phyloP scores from a whole-genome alignment of 1,284 basidiomycete genomes.

The Exobasidium cylindrosporum region DNA sequence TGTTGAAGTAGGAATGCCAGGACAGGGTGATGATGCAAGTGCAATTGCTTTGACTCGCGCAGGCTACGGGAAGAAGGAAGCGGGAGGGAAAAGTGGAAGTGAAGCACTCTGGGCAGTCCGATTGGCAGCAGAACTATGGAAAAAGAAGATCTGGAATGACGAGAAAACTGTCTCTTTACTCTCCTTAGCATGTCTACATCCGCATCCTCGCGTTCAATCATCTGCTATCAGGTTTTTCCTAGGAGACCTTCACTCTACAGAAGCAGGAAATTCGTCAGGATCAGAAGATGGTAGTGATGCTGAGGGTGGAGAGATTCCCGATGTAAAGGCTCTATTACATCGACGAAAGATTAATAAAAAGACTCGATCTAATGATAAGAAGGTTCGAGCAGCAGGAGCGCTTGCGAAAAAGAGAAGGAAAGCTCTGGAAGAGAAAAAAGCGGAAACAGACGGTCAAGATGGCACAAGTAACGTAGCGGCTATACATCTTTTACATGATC shows the following conservation, averaged over 20 bases:
- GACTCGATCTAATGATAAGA: conserved; percentile 45
- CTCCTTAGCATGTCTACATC: conserved; percentile 87
- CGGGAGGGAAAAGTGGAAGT: conserved; percentile 32
- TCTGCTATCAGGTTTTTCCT: conserved; percentile 98
- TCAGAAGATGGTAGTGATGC: conserved; percentile 29
- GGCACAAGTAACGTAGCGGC: conserved; percentile 78
- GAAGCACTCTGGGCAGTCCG: conserved; percentile 98
- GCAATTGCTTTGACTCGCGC: conserved; percentile 52
- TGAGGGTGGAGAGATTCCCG: conserved; percentile 30
- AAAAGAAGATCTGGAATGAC: conserved; percentile 89
- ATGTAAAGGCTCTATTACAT: conserved; percentile 44
- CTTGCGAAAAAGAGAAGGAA: conserved; percentile 38
- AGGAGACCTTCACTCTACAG: conserved; percentile 59
- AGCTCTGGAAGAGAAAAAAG: conserved; percentile 30
- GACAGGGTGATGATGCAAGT: conserved; percentile 42
- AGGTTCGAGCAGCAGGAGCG: conserved; percentile 46
- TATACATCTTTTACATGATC: conserved; percentile 87
- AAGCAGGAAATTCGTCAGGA: conserved; percentile 22
- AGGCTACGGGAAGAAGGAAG: conserved; percentile 61
- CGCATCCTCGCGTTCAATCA: conserved; percentile 88
- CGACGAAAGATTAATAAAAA: conserved; percentile 53
- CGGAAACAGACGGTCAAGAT: conserved; percentile 29
- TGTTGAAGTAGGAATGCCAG: conserved; percentile 78
- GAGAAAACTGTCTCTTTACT: conserved; percentile 90
- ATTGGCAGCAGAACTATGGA: conserved; percentile 90